A percentile compares a stretch with the other conserved stretches of the same genome.
Conservation (phyloP, 2,329 filamentous ascomycete species). For the Teratosphaeria destructans region DNA sequence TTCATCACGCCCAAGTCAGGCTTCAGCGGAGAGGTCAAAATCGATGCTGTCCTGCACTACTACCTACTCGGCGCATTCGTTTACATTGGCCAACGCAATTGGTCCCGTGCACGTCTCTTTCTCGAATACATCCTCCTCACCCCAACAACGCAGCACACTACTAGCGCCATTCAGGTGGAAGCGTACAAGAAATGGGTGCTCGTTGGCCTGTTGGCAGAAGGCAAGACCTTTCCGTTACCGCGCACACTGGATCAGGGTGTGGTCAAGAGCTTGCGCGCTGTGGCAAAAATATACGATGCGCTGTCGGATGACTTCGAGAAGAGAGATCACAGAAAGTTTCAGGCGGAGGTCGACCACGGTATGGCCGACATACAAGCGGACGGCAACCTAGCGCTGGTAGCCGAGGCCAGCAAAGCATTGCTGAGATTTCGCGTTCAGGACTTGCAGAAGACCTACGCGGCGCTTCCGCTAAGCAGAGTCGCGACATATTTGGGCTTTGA, state of each 20-base stretch:
- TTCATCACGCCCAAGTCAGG: conserved; percentile 53
- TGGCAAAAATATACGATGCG: conserved; percentile 60
- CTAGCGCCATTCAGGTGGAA: conserved; percentile 66
- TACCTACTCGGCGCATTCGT: conserved; percentile 42
- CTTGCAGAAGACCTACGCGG: conserved; percentile 61
- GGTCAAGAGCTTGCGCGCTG: conserved; percentile 45
- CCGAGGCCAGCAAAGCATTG: conserved; percentile 59
- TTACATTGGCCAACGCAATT: conserved; percentile 35
- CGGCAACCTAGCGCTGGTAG: conserved; percentile 60
- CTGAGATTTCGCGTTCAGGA: conserved; percentile 65
- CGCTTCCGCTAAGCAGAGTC: conserved; percentile 47
- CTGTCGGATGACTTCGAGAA: conserved; percentile 60
- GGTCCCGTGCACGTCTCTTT: conserved; percentile 34
- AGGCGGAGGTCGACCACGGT: conserved; percentile 53
- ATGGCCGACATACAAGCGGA: conserved; percentile 46
- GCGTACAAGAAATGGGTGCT: conserved; percentile 89
- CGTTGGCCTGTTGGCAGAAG: conserved; percentile 60
- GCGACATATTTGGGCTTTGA: conserved; percentile 40
- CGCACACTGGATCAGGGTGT: conserved; percentile 44
- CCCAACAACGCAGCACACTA: conserved; percentile 54
- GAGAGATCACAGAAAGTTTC: conserved; percentile 48
- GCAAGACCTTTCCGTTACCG: conserved; percentile 48
- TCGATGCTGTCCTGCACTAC: conserved; percentile 43
- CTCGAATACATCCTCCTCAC: conserved; percentile 49
- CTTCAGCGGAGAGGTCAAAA: conserved; percentile 44